Base-by-base conservation (phyloP, 2,329 filamentous ascomycete species). In the Clarireedia sp. region DNA sequence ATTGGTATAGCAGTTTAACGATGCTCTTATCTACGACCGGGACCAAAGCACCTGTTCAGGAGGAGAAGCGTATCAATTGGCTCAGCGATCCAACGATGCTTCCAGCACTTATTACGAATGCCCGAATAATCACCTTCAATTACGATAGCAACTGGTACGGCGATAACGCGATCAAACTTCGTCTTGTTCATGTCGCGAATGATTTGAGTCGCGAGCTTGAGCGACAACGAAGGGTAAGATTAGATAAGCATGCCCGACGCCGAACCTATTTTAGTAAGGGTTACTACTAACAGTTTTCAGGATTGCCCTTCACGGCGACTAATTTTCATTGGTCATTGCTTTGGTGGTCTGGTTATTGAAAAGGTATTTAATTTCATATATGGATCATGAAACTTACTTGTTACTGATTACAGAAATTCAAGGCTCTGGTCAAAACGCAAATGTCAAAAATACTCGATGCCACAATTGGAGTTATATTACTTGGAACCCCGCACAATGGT, bases 111-210 rank as follows among this genome's bases (percentile, higher is more conserved):
- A 12, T 52, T 21, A 24, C 37, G 6, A 45, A 45, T 36, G 24
- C 40, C 7, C 50, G 50, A 21, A 52, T 52, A 44, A 43, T 52
- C 7, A 21, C 26, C 6, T 52, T 44, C 24, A 45, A 45, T 19
- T 52, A 52, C 37, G 40, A 52, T 45, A 36, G 38, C 12, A 52
- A 52, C 16, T 52, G 40, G 50, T 52, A 45, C 5, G 23, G 40
- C 6, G 40, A 52, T 26, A 14, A 43, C 19, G 16, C 40, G 23
- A 37, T 52, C 41, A 52, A 52, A 52, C 8, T 45, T 29, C 50
- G 50, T 9, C 21, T 52, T 52, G 21, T n/a, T 23, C 3, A 52
- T 45, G 5, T 52, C 5, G 50, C 50, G 26, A 24, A 44, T 44
- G n/a, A 52, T 17, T 36, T 52, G 4, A 41, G 14, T n/a, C 2